These are phyloP conservation scores for Gomphus bonarii DNA, from an alignment of 1,284 basidiomycete genomes.

Conservation along the genomic window DNA sequence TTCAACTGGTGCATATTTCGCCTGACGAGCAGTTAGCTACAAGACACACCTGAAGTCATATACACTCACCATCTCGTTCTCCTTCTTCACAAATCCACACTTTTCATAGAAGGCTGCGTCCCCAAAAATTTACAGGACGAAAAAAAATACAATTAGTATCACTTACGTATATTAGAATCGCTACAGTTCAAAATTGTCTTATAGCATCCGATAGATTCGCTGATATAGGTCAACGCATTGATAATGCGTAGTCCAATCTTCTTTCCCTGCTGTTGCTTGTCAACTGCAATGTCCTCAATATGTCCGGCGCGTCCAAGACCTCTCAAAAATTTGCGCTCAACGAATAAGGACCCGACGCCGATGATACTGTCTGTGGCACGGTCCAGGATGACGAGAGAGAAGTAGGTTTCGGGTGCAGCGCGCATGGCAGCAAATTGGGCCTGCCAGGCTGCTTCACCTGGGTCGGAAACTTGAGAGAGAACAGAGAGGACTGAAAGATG, in stretches of 20 bases:
- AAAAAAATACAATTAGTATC: conserved; percentile 4
- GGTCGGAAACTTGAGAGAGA: conserved; percentile 71
- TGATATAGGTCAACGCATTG: conserved; percentile 71
- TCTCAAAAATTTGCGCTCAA: conserved; percentile 91
- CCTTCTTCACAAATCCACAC: conserved; percentile 85
- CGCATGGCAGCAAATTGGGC: conserved; percentile 57
- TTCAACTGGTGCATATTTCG: neutral
- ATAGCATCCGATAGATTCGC: conserved; percentile 73
- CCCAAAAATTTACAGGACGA: conserved; percentile 10
- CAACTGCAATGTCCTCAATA: conserved; percentile 96
- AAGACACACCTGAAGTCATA: neutral
- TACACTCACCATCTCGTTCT: conserved; percentile 72
- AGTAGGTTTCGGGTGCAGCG: conserved; percentile 60
- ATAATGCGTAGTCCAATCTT: conserved; percentile 85
- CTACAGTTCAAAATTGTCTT: conserved; percentile 97
- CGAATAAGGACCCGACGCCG: conserved; percentile 74
- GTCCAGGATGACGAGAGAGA: conserved; percentile 76
- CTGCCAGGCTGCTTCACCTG: conserved; percentile 59
- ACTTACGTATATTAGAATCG: conserved; percentile 83
- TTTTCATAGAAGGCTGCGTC: conserved; percentile 87
- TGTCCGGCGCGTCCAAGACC: conserved; percentile 79
- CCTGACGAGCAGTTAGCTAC: neutral
- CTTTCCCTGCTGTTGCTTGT: conserved; percentile 79
- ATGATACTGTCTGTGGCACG: conserved; percentile 70
- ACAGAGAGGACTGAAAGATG: conserved; percentile 79